Evolutionary conservation across 352 stramenopile species (phyloP).

Genomic region (Phytopythium helicoides): DNA sequence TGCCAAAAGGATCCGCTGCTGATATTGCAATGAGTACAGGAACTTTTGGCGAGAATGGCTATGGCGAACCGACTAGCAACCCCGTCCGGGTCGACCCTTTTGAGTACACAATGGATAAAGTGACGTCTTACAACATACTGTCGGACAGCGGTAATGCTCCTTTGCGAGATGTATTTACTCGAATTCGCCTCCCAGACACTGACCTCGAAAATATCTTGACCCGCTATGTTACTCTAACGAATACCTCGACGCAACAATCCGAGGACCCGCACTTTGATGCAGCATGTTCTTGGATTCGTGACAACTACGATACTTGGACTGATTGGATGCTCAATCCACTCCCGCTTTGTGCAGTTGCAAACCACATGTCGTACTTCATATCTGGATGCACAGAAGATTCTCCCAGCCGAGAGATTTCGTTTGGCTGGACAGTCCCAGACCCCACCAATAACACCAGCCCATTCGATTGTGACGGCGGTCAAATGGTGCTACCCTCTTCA

Average conservation of each 20-base stretch:
- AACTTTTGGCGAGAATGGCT: constrained; percentile 39
- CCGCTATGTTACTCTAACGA: constrained; percentile 25
- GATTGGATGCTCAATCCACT: constrained; percentile 22
- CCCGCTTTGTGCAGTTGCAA: constrained; percentile 25
- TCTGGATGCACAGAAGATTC: constrained; percentile 15
- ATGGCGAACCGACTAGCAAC: constrained; percentile 30
- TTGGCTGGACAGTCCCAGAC: constrained; percentile 22
- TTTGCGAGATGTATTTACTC: constrained; percentile 20
- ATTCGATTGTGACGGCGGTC: constrained; percentile 26
- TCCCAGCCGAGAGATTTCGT: constrained; percentile 12
- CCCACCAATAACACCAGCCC: constrained; percentile 17
- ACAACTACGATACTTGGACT: constrained; percentile 33
- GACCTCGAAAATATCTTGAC: constrained; percentile 24
- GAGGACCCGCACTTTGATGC: constrained; percentile 19
- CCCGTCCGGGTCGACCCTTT: constrained; percentile 24
- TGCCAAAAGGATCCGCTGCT: constrained; percentile 19
- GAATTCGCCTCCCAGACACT: constrained; percentile 5
- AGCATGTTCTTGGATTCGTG: constrained; percentile 41
- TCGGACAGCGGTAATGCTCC: constrained; percentile 14
- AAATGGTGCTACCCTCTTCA: constrained; percentile 9
- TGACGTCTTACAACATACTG: constrained; percentile 12
- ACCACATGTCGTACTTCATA: constrained; percentile 15
- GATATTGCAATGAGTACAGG: constrained; percentile 8
- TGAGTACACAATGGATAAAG: constrained; percentile 1
- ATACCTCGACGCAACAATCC: not conserved